Evolutionary conservation across 371 early-diverging fungal species (phyloP).

Genomic region (Mucor circinelloides): DNA sequence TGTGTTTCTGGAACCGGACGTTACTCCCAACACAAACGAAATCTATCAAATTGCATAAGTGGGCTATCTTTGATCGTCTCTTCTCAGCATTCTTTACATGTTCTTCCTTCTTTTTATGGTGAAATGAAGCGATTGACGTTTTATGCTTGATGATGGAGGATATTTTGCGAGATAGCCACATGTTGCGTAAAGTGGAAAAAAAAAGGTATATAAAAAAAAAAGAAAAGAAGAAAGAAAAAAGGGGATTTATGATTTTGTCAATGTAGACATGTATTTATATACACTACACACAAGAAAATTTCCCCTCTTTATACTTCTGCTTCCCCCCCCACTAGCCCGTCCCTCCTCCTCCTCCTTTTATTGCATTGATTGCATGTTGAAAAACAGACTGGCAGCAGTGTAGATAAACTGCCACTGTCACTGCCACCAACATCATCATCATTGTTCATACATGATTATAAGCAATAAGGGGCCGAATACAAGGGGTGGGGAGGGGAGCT

Average conservation of each 20-base stretch:
- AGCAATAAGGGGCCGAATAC: background rate
- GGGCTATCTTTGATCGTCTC: too few relatives aligned
- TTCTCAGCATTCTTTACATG: too few relatives aligned
- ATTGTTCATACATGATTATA: background rate
- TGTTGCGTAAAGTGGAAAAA: constrained; percentile 7
- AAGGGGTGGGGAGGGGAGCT: too few relatives aligned
- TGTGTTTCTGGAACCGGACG: constrained; percentile 24
- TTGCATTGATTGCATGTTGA: constrained; percentile 21
- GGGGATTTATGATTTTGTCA: background rate
- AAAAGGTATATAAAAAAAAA: background rate
- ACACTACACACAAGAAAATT: background rate
- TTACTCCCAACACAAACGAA: constrained; percentile 31
- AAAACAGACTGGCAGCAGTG: background rate
- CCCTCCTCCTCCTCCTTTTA: background rate
- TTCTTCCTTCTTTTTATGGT: background rate
- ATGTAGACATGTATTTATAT: background rate
- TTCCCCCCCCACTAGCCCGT: background rate
- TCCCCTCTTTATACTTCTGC: background rate
- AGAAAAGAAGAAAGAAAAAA: constrained; percentile 7
- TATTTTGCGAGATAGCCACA: constrained; percentile 44
- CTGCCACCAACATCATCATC: background rate
- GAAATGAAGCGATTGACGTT: background rate
- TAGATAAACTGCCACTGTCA: background rate
- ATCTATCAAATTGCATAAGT: background rate
- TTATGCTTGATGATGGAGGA: constrained; percentile 7